Percentiles rank a stretch among this genome's conserved stretches.
Conservation (phyloP, 139 green algal species). For the Desmodesmus armatus region DNA sequence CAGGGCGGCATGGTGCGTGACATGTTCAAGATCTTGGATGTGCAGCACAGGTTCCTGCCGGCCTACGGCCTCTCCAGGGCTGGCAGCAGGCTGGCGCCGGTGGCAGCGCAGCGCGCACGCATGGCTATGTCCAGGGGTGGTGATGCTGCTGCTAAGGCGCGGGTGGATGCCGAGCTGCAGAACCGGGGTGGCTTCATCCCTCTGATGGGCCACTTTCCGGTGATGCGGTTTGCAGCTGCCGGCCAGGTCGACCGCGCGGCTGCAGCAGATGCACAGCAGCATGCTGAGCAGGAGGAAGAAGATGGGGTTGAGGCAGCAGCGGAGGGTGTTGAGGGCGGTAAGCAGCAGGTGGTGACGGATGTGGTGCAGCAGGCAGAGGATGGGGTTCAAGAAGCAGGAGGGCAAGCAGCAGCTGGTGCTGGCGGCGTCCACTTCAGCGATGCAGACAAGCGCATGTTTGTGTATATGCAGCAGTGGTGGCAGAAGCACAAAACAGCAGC, state of each 20-base stretch:
- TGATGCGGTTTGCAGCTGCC: neutral
- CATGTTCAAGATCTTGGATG: slow-evolving; percentile 56
- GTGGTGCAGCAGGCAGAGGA: neutral
- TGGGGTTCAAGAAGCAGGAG: neutral
- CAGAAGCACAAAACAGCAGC: slow-evolving; percentile 10
- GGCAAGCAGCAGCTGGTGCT: neutral
- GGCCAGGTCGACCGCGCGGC: neutral
- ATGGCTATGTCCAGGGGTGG: slow-evolving; percentile 45
- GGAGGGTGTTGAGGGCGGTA: neutral
- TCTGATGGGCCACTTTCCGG: slow-evolving; percentile 60
- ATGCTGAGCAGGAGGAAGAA: neutral
- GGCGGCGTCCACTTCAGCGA: neutral
- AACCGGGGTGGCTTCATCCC: slow-evolving; percentile 57
- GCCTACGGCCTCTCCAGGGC: slow-evolving; percentile 49
- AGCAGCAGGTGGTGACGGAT: neutral
- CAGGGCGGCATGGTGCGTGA: slow-evolving; percentile 60
- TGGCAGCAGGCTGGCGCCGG: slow-evolving; percentile 9
- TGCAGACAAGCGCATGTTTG: slow-evolving; percentile 22
- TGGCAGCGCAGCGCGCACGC: neutral
- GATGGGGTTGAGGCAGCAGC: neutral
- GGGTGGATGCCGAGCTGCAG: slow-evolving; percentile 52
- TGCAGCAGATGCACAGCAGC: neutral
- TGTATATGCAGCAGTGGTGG: slow-evolving; percentile 32
- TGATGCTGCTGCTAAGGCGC: slow-evolving; percentile 11
- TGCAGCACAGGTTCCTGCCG: slow-evolving; percentile 50